phyloP scores from a whole-genome alignment of 108 stramenopile species.

The Schizochytrium sp. region DNA sequence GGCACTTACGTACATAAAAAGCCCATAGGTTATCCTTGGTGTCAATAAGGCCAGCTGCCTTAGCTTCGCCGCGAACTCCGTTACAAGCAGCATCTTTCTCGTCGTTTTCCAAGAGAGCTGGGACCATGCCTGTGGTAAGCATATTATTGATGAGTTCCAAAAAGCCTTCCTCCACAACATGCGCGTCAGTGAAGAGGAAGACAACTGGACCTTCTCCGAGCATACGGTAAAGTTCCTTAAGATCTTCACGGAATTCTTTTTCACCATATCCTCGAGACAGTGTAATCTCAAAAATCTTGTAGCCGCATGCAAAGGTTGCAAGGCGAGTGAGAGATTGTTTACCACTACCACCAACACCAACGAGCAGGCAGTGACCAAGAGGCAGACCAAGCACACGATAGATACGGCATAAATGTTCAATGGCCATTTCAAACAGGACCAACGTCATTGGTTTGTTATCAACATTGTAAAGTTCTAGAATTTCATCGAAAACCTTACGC shows the following conservation, averaged over 20 bases:
- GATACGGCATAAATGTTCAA: conserved; percentile 77
- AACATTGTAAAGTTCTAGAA: conserved; percentile 79
- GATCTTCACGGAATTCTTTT: conserved; percentile 77
- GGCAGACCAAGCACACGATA: conserved; percentile 78
- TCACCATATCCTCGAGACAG: conserved; percentile 80
- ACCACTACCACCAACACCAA: conserved; percentile 81
- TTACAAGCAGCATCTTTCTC: conserved; percentile 71
- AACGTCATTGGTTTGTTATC: conserved; percentile 79
- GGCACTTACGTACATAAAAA: conserved; percentile 76
- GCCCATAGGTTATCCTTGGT: conserved; percentile 78
- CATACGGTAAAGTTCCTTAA: conserved; percentile 76
- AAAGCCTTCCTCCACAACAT: conserved; percentile 83
- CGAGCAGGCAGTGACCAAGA: conserved; percentile 79
- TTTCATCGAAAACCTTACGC: conserved; percentile 76
- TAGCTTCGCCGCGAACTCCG: conserved; percentile 73
- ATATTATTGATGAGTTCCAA: conserved; percentile 84
- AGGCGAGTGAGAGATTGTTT: conserved; percentile 79
- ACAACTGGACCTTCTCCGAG: conserved; percentile 75
- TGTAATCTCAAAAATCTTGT: conserved; percentile 76
- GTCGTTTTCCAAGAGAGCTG: conserved; percentile 77
- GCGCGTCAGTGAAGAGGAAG: conserved; percentile 83
- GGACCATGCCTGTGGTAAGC: conserved; percentile 82
- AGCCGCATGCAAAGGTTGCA: conserved; percentile 78
- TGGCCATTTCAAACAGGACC: conserved; percentile 80
- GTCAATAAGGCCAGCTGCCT: conserved; percentile 72